Base-by-base conservation (phyloP, 2,329 filamentous ascomycete species). In the Stagonosporopsis rhizophila region DNA sequence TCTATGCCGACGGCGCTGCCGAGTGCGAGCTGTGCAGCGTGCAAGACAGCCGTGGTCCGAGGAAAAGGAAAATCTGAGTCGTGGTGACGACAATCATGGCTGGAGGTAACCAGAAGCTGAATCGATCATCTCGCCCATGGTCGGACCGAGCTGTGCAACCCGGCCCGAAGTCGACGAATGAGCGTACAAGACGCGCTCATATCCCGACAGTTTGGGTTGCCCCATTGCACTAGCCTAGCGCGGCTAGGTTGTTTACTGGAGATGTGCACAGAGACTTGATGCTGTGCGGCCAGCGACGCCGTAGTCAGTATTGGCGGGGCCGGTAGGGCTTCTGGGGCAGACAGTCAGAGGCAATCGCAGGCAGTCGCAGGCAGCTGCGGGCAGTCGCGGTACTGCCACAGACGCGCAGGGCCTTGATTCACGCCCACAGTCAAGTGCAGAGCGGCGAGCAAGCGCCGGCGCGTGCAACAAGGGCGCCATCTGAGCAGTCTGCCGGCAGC, bases 91-190 rank as follows among this genome's bases (percentile, higher is more conserved):
- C 40, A 41, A 32, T 32, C 30, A 32, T 32, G 12, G 14, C 30
- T 32, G 30, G 6, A 32, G 30, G 37, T 38, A n/a, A 22, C 27
- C 12, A 12, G 22, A n/a, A 52, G 30, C 30, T 32, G 39, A 48
- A 12, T 25, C 8, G 30, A 32, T 32, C 30, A 28, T 28, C 27
- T 28, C 9, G 27, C 27, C 27, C 27, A 28, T 28, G 27, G 27
- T 28, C 30, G 30, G 30, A 32, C 30, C 30, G 30, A 32, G 30
- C 4, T 15, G 30, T 7, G 9, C 27, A 47, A 56, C 35, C 47
- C 53, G 53, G 53, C 25, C 53, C 53, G 53, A 44, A 19, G 35
- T n/a, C n/a, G 40, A 55, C 53, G 47, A 56, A 56, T 56, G 38
- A 32, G 22, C 15, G n/a, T 6, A 34, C 19, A 27, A 39, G 4